Base-by-base conservation (phyloP, 345 rosid species). In the Moricandia arvensis region DNA sequence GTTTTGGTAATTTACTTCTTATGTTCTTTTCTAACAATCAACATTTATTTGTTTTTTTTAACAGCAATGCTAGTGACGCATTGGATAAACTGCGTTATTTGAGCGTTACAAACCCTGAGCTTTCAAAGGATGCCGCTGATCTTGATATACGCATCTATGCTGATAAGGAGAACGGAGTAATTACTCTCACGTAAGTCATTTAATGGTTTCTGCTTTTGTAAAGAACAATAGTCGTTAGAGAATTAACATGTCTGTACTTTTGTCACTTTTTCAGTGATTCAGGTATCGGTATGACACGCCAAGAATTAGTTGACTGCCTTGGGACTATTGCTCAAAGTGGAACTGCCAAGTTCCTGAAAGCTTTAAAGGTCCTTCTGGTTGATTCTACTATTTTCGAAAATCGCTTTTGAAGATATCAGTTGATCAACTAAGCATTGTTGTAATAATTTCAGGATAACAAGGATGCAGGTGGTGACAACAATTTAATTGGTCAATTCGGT, bases 311-410 rank as follows among this genome's bases (percentile, higher is more conserved):
- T 61, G 97, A 95, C 69, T 92, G 97, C 78, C 97, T 95, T 59
- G 99, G 97, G 69, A 95, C 99, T 75, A 90, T 95, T 80, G 99
- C 99, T 0, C 96, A 95, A 74, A 95, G 97, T 85, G 99, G 99
- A 75, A 95, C 99, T 64, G 97, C 99, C 24, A 95, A 95, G 75
- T 95, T 95, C 80, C 77, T 92, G 77, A 89, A 92, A 84, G 96
- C 99, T 17, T 5, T 92, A 74, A 95, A 92, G 99, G 99, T 95
- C 47, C 43, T 69, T 30, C 47, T 53, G 17, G 8, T 66, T 51
- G 38, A 15, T 29, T 4, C 15, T 33, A 34, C 47, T 10, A 15
- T n/a, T 27, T 31, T 16, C 35, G 59, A 41, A 41, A 1, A 13
- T 12, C 3, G 6, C 6, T 1, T 58, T 18, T 4, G n/a, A n/a